Percentiles rank a stretch among this genome's conserved stretches.
These are phyloP conservation scores for Pontederia crassipes DNA, from an alignment of 176 grass and related monocot genomes.

Conservation along the genomic window DNA sequence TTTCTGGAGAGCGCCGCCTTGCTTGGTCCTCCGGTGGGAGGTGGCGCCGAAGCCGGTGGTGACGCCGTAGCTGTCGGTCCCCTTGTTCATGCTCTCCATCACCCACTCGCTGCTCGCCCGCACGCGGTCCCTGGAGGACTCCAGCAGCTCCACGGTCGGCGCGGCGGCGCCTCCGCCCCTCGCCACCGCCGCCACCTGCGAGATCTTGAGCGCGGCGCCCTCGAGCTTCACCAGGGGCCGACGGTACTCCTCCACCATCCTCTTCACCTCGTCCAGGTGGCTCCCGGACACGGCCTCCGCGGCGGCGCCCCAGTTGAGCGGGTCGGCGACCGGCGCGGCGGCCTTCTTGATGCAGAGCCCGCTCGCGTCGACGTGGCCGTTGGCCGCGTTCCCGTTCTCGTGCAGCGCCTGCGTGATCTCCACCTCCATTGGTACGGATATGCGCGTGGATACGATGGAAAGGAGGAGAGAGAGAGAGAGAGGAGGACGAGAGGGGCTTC, in stretches of 20 bases:
- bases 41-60: conserved; percentile 2
- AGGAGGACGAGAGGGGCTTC: too few species aligned
- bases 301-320: conserved; percentile 1
- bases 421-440: too few species aligned
- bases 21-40: conserved; percentile 9
- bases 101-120: conserved; percentile 5
- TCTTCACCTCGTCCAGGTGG: conserved; percentile 10
- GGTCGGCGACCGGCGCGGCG: neutral
- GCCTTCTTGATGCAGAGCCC: neutral
- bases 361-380: too few species aligned
- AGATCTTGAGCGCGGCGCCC: conserved; percentile 12
- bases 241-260: conserved; percentile 13
- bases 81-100: conserved; percentile 7
- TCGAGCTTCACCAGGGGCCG: conserved; percentile 1
- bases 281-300: conserved; percentile 1
- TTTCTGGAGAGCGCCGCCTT: conserved; percentile 6
- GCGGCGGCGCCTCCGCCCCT: neutral
- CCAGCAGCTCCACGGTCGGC: conserved; percentile 4
- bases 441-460: too few species aligned
- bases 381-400: neutral
- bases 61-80: conserved; percentile 1
- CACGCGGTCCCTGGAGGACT: neutral
- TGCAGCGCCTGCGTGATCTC: too few species aligned
- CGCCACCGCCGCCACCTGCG: conserved; percentile 6
- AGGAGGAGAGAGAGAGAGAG: too few species aligned